phyloP scores from a whole-genome alignment of 208 protist species.

The Leishmania braziliensis region DNA sequence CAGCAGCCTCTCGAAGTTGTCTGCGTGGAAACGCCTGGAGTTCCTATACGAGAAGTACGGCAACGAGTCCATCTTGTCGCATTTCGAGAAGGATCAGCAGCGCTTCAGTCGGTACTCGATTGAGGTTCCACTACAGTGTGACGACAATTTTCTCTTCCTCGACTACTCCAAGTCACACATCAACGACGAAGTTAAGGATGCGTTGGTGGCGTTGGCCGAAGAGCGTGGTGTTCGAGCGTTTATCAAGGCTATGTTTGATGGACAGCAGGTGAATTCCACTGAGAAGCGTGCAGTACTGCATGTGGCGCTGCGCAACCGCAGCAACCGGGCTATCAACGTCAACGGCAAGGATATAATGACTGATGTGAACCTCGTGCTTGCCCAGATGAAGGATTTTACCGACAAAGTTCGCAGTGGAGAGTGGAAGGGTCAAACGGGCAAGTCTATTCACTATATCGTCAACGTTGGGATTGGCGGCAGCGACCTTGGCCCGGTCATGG shows the following conservation, averaged over 20 bases:
- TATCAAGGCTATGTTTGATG: conserved; percentile 90
- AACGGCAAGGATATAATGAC: conserved; percentile 96
- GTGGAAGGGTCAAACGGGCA: conserved; percentile 95
- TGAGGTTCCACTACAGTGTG: conserved; percentile 55
- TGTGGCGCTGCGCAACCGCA: conserved; percentile 95
- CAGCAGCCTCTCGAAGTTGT: conserved; percentile 41
- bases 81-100: conserved; percentile 66
- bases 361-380: conserved; percentile 92
- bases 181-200: conserved; percentile 91
- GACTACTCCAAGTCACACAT: conserved; percentile 97
- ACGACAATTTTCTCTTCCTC: conserved; percentile 88
- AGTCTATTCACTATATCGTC: conserved; percentile 95
- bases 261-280: conserved; percentile 97
- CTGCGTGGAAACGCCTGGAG: conserved; percentile 65
- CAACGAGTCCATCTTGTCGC: conserved; percentile 58
- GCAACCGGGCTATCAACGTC: conserved; percentile 83
- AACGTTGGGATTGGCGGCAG: conserved; percentile 98
- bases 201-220: conserved; percentile 86
- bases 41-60: conserved; percentile 71
- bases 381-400: conserved; percentile 92
- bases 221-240: conserved; percentile 76
- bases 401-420: conserved; percentile 87
- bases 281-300: conserved; percentile 95
- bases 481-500: conserved; percentile 96
- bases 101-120: conserved; percentile 75